These are phyloP conservation scores for Penicillium diatomitis DNA, from an alignment of 495 filamentous ascomycete genomes.

Conservation along the genomic window DNA sequence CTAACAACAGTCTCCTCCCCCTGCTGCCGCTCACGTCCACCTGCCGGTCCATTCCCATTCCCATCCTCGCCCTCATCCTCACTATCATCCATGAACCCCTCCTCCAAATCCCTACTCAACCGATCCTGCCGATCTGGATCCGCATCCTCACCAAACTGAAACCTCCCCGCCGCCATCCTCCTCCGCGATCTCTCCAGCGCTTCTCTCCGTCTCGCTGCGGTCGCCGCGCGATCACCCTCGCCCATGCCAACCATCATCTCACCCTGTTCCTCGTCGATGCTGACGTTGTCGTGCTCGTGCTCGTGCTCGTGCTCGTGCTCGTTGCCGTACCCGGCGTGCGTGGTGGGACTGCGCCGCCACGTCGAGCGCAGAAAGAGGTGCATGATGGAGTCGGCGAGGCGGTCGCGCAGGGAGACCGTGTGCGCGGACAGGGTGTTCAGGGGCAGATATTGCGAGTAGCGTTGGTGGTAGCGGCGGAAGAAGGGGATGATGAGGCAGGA, in stretches of 20 bases:
- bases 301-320: constrained; percentile 5
- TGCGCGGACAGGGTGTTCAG: constrained; percentile 52
- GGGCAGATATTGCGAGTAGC: constrained; percentile 64
- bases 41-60: no score
- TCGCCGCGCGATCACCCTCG: constrained; percentile 20
- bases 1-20: not conserved
- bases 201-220: constrained; percentile 30
- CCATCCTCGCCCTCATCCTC: constrained; percentile 43
- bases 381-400: constrained; percentile 47
- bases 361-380: constrained; percentile 46
- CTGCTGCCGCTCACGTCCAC: not conserved
- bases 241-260: constrained; percentile 55
- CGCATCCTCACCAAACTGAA: no score
- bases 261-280: constrained; percentile 60
- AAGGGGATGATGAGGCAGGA: constrained; percentile 65
- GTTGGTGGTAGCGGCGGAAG: constrained; percentile 64
- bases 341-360: constrained; percentile 35
- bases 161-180: constrained; percentile 14
- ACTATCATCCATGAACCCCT: constrained; percentile 78
- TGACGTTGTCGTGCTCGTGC: constrained; percentile 50
- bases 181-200: constrained; percentile 40
- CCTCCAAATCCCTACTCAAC: constrained; percentile 73
- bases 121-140: constrained; percentile 31
- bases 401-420: constrained; percentile 53
- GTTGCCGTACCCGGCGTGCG: no score